phyloP scores from a whole-genome alignment of 129 eudicot species.

The Scalesia atractyloides region DNA sequence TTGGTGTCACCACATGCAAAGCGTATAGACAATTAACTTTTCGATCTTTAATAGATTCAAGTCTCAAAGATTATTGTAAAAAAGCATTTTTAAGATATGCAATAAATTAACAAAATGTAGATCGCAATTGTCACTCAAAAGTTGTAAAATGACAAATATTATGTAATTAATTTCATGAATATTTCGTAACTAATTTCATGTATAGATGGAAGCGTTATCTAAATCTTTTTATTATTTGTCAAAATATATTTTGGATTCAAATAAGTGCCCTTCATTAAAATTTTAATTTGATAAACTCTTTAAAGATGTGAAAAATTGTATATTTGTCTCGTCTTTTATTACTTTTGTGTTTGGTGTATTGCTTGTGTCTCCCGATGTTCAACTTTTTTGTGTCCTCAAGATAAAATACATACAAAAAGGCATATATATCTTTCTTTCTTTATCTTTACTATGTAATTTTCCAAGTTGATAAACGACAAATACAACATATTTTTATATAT shows the following conservation, averaged over 20 bases:
- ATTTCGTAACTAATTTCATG: not conserved
- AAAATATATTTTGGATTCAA: not conserved
- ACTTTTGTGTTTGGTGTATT: conserved; percentile 36
- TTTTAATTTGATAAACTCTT: not conserved
- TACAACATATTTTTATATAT: no score
- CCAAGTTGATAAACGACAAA: no score
- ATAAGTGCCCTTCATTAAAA: not conserved
- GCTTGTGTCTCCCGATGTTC: conserved; percentile 22
- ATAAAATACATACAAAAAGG: conserved; percentile 21
- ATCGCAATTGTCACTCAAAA: no score
- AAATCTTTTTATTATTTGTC: no score
- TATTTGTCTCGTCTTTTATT: conserved; percentile 24
- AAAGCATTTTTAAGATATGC: not conserved
- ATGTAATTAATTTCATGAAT: not conserved
- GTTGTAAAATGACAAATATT: no score
- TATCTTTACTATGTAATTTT: no score
- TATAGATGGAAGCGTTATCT: not conserved
- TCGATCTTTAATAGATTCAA: not conserved
- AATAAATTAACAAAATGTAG: no score
- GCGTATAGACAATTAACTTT: conserved; percentile 5
- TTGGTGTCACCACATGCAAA: conserved; percentile 22
- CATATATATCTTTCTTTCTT: not conserved
- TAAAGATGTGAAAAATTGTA: conserved; percentile 15
- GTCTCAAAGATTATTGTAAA: not conserved
- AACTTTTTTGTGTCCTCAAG: conserved; percentile 30